phyloP scores from a whole-genome alignment of 139 green algal species.

The Micractinium conductrix region DNA sequence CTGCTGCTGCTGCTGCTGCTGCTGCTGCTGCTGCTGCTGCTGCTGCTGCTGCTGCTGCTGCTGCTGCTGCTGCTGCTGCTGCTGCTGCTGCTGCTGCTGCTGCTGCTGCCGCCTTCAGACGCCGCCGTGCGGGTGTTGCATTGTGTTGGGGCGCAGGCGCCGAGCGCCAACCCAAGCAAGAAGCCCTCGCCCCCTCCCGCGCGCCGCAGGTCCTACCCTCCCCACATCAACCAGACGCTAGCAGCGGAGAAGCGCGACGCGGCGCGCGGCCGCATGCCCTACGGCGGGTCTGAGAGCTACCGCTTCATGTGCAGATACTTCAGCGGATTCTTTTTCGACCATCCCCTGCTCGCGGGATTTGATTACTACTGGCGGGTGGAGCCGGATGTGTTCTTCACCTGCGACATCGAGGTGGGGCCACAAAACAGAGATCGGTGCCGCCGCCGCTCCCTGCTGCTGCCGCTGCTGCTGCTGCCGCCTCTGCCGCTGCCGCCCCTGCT shows the following conservation, averaged over 20 bases:
- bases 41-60: no score
- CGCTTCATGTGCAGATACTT: slow-evolving; percentile 56
- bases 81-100: no score
- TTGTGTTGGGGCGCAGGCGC: no score
- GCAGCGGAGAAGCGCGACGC: slow-evolving; percentile 5
- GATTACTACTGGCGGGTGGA: slow-evolving; percentile 58
- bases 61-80: no score
- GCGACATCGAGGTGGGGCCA: slow-evolving; percentile 36
- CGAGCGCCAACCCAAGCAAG: no score
- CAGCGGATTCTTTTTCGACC: slow-evolving; percentile 48
- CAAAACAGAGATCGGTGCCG: background rate
- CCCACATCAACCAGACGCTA: slow-evolving; percentile 14
- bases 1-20: background rate
- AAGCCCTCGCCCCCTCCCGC: no score
- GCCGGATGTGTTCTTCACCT: slow-evolving; percentile 52
- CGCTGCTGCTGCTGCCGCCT: background rate
- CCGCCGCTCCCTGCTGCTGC: background rate
- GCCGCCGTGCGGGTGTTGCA: no score
- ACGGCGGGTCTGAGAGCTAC: slow-evolving; percentile 46
- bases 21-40: no score
- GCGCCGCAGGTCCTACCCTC: slow-evolving; percentile 30
- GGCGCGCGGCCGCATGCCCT: slow-evolving; percentile 30
- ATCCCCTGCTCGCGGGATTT: slow-evolving; percentile 46
- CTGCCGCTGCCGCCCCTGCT: background rate
- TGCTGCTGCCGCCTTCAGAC: no score